A percentile compares a stretch with the other conserved stretches of the same genome.
phyloP scores from a whole-genome alignment of 495 filamentous ascomycete species.

The Schizothecium vesticola region DNA sequence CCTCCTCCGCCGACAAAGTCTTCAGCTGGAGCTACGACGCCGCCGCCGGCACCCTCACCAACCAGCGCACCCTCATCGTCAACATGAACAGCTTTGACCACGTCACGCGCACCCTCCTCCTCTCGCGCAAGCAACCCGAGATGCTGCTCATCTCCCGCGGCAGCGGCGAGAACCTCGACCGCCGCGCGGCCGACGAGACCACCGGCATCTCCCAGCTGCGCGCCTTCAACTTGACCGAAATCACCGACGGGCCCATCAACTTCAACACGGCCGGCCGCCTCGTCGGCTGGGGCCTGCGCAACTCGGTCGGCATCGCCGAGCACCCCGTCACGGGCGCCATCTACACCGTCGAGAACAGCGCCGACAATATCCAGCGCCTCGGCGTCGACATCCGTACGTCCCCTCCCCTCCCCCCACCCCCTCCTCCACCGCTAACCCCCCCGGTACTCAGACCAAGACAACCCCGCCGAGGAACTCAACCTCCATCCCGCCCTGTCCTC shows the following conservation, averaged over 20 bases:
- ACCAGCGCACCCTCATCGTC: constrained; percentile 43
- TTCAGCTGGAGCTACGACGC: constrained; percentile 59
- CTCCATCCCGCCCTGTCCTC: constrained; percentile 57
- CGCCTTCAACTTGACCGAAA: constrained; percentile 53
- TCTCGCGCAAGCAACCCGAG: constrained; percentile 42
- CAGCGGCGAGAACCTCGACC: constrained; percentile 57
- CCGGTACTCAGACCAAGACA: constrained; percentile 44
- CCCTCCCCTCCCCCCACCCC: too few species aligned
- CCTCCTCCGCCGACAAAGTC: constrained; percentile 51
- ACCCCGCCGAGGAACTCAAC: constrained; percentile 72
- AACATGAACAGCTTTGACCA: constrained; percentile 58
- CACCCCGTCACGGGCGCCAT: constrained; percentile 49
- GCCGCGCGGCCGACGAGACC: constrained; percentile 34
- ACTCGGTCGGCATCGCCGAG: constrained; percentile 61
- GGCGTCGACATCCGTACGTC: constrained; percentile 49
- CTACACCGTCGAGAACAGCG: constrained; percentile 69
- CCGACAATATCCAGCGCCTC: constrained; percentile 52
- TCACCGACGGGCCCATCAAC: constrained; percentile 38
- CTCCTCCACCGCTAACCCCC: not conserved
- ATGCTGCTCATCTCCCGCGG: constrained; percentile 59
- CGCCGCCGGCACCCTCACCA: constrained; percentile 33
- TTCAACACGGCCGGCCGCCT: constrained; percentile 46
- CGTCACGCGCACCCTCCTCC: constrained; percentile 57
- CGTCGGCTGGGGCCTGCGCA: constrained; percentile 68
- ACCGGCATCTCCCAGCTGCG: constrained; percentile 60